Evolutionary conservation across 805 yeast genomes (phyloP).

Genomic region (Hanseniaspora meyeri): DNA sequence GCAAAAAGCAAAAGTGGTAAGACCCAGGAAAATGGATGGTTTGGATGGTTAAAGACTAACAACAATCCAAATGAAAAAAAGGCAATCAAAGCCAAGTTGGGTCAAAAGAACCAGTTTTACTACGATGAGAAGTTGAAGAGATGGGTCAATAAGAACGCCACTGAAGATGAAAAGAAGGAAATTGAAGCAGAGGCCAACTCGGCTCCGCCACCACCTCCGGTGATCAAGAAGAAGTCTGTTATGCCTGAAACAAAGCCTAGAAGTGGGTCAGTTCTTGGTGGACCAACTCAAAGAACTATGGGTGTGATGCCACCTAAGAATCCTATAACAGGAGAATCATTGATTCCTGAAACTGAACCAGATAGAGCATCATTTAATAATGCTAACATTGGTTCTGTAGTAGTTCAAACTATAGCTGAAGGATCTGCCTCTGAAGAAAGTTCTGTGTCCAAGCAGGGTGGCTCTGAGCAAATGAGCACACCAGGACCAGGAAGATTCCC

Average conservation of each 20-base stretch:
- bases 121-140: slow-evolving; percentile 75
- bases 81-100: slow-evolving; percentile 73
- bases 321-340: slow-evolving; percentile 28
- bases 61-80: slow-evolving; percentile 56
- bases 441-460: slow-evolving; percentile 10
- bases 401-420: slow-evolving; percentile 13
- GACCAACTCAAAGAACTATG: slow-evolving; percentile 25
- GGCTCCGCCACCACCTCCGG: slow-evolving; percentile 41
- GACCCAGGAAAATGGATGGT: slow-evolving; percentile 31
- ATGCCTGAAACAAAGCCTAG: slow-evolving; percentile 29
- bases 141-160: slow-evolving; percentile 68
- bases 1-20: slow-evolving; percentile 18
- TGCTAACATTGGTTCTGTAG: not conserved
- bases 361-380: slow-evolving; percentile 10
- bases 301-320: slow-evolving; percentile 27
- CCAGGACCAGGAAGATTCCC: slow-evolving; percentile 17
- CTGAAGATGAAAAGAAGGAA: slow-evolving; percentile 50
- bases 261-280: slow-evolving; percentile 25
- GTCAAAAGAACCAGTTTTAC: slow-evolving; percentile 59
- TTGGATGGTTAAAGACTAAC: slow-evolving; percentile 43
- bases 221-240: slow-evolving; percentile 30
- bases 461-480: not conserved
- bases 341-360: slow-evolving; percentile 14
- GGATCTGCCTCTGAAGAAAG: slow-evolving; percentile 5
- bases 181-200: slow-evolving; percentile 61